Conservation (phyloP, 257 asterid species). For the Solanum phureja region DNA sequence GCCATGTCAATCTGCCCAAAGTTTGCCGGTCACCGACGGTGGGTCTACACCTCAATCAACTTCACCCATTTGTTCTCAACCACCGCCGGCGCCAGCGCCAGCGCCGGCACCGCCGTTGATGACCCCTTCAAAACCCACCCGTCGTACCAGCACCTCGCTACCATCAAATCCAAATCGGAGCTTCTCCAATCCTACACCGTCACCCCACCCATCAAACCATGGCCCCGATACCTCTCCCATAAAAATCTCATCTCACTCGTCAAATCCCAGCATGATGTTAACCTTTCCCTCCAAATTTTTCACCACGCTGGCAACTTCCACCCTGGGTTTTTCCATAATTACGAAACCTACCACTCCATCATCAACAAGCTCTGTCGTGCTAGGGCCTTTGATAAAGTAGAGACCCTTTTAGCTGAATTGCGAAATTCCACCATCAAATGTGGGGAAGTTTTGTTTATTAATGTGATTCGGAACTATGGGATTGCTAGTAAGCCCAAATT, state of each 20-base stretch:
- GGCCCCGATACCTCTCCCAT: slow-evolving; percentile 66
- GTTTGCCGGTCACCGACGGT: background rate
- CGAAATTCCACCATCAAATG: slow-evolving; percentile 34
- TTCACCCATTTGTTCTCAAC: slow-evolving; percentile 19
- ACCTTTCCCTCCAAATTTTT: slow-evolving; percentile 72
- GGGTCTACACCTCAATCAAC: background rate
- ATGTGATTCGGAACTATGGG: slow-evolving; percentile 65
- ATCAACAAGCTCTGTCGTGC: slow-evolving; percentile 63
- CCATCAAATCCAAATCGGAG: slow-evolving; percentile 45
- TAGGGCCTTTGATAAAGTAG: slow-evolving; percentile 52
- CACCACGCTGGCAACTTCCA: slow-evolving; percentile 66
- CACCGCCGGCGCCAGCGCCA: background rate
- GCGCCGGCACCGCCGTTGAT: background rate
- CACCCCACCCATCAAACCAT: slow-evolving; percentile 84
- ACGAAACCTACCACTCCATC: slow-evolving; percentile 63
- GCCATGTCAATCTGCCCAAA: background rate
- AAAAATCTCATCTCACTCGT: slow-evolving; percentile 52
- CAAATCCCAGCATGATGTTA: slow-evolving; percentile 57
- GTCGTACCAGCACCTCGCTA: slow-evolving; percentile 25
- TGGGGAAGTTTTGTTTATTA: slow-evolving; percentile 56
- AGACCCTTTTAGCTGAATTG: slow-evolving; percentile 42
- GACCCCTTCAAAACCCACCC: slow-evolving; percentile 23
- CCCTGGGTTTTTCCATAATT: slow-evolving; percentile 49
- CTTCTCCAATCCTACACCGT: slow-evolving; percentile 55
- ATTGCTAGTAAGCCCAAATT: slow-evolving; percentile 65